These are phyloP conservation scores for Phyllosticta citrichinensis DNA, from an alignment of 2,329 filamentous ascomycete species.

Conservation along the genomic window DNA sequence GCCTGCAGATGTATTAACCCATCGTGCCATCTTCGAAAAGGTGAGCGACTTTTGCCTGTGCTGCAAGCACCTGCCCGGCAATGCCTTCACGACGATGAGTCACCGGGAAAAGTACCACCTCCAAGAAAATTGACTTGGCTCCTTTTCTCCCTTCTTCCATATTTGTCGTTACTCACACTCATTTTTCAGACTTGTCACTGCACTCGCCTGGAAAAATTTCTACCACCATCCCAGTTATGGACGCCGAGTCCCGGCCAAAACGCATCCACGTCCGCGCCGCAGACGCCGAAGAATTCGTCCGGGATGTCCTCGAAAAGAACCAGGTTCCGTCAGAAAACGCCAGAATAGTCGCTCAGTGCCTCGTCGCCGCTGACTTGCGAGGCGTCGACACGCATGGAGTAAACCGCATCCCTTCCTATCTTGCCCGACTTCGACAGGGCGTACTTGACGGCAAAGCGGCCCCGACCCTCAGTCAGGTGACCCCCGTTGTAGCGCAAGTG, in stretches of 20 bases:
- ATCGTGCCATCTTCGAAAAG: background rate
- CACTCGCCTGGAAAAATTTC: background rate
- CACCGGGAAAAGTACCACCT: background rate
- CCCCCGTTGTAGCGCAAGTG: constrained; percentile 61
- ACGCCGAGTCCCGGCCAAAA: constrained; percentile 3
- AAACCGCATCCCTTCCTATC: constrained; percentile 69
- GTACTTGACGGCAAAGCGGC: constrained; percentile 53
- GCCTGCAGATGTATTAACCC: background rate
- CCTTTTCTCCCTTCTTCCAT: background rate
- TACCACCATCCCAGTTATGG: background rate
- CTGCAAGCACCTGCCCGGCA: background rate
- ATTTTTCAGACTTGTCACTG: background rate
- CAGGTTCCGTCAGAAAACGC: constrained; percentile 48
- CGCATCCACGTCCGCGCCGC: constrained; percentile 15
- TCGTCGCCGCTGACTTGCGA: constrained; percentile 65
- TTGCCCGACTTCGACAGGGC: constrained; percentile 59
- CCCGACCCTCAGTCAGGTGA: constrained; percentile 51
- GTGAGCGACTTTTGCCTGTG: background rate
- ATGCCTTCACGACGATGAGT: background rate
- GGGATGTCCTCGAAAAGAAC: constrained; percentile 49
- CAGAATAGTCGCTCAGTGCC: constrained; percentile 52
- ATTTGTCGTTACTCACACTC: background rate
- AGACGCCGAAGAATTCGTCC: constrained; percentile 36
- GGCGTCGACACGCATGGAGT: constrained; percentile 73
- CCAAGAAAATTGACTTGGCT: background rate